Percentiles rank a stretch among this genome's conserved stretches.
Evolutionary conservation across 192 early-diverging fungal species (phyloP).

Genomic region (Pilaira anomala): DNA sequence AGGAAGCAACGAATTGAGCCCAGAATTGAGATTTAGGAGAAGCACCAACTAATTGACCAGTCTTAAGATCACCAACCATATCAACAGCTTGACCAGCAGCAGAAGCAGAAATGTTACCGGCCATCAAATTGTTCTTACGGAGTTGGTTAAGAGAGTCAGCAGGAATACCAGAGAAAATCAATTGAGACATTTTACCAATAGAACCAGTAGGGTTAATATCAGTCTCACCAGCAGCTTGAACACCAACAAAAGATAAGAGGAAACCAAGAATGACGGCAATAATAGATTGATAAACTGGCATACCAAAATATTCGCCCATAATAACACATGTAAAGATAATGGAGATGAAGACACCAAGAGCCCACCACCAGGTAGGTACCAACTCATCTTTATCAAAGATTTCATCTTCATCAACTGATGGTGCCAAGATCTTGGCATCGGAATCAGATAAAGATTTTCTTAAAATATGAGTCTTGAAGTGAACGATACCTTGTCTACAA

Average conservation of each 20-base stretch:
- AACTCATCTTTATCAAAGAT: slow-evolving; percentile 43
- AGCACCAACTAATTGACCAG: slow-evolving; percentile 61
- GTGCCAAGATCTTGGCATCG: slow-evolving; percentile 8
- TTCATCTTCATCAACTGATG: slow-evolving; percentile 35
- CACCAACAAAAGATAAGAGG: slow-evolving; percentile 62
- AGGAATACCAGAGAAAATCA: slow-evolving; percentile 59
- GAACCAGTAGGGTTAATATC: slow-evolving; percentile 66
- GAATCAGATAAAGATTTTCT: slow-evolving; percentile 3
- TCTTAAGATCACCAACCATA: slow-evolving; percentile 74
- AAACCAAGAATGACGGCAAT: slow-evolving; percentile 61
- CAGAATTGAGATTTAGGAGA: slow-evolving; percentile 63
- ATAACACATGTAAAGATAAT: slow-evolving; percentile 54
- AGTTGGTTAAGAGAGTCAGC: slow-evolving; percentile 31
- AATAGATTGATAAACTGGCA: slow-evolving; percentile 56
- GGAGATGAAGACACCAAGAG: slow-evolving; percentile 48
- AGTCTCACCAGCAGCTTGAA: slow-evolving; percentile 61
- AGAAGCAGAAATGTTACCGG: slow-evolving; percentile 57
- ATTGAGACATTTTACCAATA: slow-evolving; percentile 63
- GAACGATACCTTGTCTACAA: slow-evolving; percentile 2
- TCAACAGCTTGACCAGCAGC: slow-evolving; percentile 60
- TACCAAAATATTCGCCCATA: slow-evolving; percentile 52
- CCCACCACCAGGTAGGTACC: slow-evolving; percentile 56
- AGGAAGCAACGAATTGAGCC: slow-evolving; percentile 60
- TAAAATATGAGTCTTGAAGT: slow-evolving; percentile 12
- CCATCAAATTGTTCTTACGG: slow-evolving; percentile 57